These are phyloP conservation scores for Excoecaria cochinchinensis DNA, from an alignment of 345 rosid species.

Conservation along the genomic window DNA sequence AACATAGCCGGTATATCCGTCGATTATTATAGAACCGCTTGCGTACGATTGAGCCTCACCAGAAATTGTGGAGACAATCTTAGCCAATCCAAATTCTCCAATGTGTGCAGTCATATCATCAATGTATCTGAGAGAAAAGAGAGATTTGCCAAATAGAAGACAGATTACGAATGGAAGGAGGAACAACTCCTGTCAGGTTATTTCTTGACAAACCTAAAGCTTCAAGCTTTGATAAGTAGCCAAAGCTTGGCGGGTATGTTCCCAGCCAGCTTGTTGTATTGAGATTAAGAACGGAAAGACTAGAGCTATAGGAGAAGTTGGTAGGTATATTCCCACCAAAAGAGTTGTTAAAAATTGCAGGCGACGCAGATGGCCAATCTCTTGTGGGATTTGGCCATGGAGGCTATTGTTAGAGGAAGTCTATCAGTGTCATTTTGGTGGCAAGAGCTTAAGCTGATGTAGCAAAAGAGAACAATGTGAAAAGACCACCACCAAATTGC, in stretches of 20 bases:
- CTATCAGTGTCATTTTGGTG: neutral
- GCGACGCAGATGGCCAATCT: neutral
- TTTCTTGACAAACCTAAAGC: neutral
- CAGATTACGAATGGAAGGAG: too few relatives aligned
- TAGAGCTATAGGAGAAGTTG: neutral
- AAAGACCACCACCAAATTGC: neutral
- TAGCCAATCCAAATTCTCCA: too few relatives aligned
- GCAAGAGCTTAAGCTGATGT: neutral
- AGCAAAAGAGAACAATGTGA: neutral
- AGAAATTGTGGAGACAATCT: too few relatives aligned
- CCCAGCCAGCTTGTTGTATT: slow-evolving; percentile 3
- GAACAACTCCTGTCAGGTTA: slow-evolving; percentile 4
- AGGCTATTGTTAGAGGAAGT: slow-evolving; percentile 8
- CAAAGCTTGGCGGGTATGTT: slow-evolving; percentile 7
- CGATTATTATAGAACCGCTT: too few relatives aligned
- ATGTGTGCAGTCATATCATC: too few relatives aligned
- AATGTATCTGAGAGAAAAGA: too few relatives aligned
- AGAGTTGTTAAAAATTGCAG: slow-evolving; percentile 1
- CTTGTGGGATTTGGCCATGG: neutral
- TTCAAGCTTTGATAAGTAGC: slow-evolving; percentile 2
- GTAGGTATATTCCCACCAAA: slow-evolving; percentile 13
- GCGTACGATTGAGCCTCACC: too few relatives aligned
- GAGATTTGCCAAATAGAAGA: too few relatives aligned
- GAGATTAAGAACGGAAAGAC: neutral
- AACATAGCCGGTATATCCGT: too few relatives aligned